phyloP scores from a whole-genome alignment of 192 early-diverging fungal genomes.

The Rhizoclosmatium globosum region DNA sequence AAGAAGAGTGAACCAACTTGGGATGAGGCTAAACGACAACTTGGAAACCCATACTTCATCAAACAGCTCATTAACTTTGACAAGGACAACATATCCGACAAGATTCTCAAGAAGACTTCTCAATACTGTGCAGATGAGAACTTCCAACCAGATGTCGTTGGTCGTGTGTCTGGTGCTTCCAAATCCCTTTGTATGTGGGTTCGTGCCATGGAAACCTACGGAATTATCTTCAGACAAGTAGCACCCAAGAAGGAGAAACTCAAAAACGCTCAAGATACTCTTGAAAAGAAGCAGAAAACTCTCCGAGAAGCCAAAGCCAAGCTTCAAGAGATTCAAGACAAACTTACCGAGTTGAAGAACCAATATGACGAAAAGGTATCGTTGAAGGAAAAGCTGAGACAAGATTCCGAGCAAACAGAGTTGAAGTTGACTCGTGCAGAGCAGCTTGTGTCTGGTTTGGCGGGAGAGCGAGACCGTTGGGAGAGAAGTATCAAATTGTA shows the following conservation, averaged over 20 bases:
- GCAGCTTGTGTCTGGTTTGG: constrained; percentile 64
- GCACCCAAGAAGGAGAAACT: constrained; percentile 69
- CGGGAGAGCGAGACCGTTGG: constrained; percentile 68
- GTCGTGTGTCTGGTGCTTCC: constrained; percentile 64
- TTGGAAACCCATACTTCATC: constrained; percentile 72
- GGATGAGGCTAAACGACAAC: constrained; percentile 67
- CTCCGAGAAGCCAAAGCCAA: constrained; percentile 64
- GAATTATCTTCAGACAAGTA: constrained; percentile 65
- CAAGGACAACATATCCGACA: constrained; percentile 70
- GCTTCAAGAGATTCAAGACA: constrained; percentile 70
- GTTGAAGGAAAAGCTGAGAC: constrained; percentile 64
- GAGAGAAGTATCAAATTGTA: constrained; percentile 64
- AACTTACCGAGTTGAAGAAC: constrained; percentile 64
- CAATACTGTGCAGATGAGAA: constrained; percentile 67
- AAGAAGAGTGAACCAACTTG: constrained; percentile 69
- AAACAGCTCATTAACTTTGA: constrained; percentile 69
- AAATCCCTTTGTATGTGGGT: constrained; percentile 73
- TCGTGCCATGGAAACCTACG: constrained; percentile 67
- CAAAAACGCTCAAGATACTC: constrained; percentile 60
- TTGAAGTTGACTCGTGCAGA: constrained; percentile 61
- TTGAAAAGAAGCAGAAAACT: constrained; percentile 67
- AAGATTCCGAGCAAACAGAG: constrained; percentile 66
- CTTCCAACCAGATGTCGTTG: constrained; percentile 67
- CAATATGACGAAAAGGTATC: constrained; percentile 68
- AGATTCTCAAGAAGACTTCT: constrained; percentile 61